These are phyloP conservation scores for Hypomyces perniciosus DNA, from an alignment of 2,329 filamentous ascomycete genomes.

Conservation along the genomic window DNA sequence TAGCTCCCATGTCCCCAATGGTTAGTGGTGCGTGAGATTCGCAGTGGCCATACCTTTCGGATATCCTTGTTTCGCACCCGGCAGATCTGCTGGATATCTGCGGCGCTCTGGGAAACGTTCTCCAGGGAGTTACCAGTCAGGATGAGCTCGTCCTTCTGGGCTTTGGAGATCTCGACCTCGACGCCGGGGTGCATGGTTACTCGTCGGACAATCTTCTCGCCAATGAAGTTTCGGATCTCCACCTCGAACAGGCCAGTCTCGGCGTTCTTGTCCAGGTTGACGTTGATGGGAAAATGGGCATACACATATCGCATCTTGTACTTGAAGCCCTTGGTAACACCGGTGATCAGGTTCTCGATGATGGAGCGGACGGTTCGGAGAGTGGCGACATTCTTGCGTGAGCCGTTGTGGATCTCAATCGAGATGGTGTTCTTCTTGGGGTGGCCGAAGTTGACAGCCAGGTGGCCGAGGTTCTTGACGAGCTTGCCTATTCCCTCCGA, in stretches of 20 bases:
- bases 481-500: constrained; percentile 66
- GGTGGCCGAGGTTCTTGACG: constrained; percentile 90
- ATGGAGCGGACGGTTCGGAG: constrained; percentile 96
- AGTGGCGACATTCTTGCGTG: constrained; percentile 94
- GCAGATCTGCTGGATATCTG: constrained; percentile 99
- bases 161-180: constrained; percentile 80
- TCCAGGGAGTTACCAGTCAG: constrained; percentile 92
- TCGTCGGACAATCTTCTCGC: constrained; percentile 97
- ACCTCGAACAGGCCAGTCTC: constrained; percentile 86
- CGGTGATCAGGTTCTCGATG: constrained; percentile 98
- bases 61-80: constrained; percentile 99
- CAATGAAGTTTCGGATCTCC: constrained; percentile 99
- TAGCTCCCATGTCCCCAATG: constrained; percentile 10
- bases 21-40: background rate
- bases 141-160: constrained; percentile 96
- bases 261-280: constrained; percentile 94
- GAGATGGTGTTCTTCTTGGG: constrained; percentile 81
- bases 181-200: constrained; percentile 88
- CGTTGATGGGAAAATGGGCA: constrained; percentile 99
- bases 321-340: constrained; percentile 98
- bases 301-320: constrained; percentile 99
- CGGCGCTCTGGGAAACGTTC: constrained; percentile 93
- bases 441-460: constrained; percentile 91
- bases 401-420: constrained; percentile 98
- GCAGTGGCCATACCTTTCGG: constrained; percentile 66